These are phyloP conservation scores for Glaciozyma martinii DNA, from an alignment of 768 basidiomycete genomes.

Conservation along the genomic window DNA sequence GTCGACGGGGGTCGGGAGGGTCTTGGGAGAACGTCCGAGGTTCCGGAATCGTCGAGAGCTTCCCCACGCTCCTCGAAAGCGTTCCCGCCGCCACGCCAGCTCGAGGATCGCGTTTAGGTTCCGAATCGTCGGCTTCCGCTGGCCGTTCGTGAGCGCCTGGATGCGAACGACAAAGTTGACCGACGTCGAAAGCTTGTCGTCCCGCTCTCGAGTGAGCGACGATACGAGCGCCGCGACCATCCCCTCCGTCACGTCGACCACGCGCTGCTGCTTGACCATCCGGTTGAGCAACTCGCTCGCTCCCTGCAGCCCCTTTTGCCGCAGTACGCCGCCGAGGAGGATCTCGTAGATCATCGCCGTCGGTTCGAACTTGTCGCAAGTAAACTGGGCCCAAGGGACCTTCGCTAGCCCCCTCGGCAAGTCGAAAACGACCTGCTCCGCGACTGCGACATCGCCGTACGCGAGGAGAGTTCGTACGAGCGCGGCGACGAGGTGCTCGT, in stretches of 20 bases:
- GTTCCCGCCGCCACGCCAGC: conserved; percentile 22
- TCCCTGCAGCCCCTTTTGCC: conserved; percentile 9
- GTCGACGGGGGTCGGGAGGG: no score
- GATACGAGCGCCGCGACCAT: conserved; percentile 16
- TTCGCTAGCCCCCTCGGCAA: background rate
- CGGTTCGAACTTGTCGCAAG: background rate
- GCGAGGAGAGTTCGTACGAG: conserved; percentile 11
- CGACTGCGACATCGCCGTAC: conserved; percentile 4
- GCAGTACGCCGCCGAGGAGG: conserved; percentile 15
- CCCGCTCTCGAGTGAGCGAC: conserved; percentile 12
- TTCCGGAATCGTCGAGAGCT: background rate
- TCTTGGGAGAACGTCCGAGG: background rate
- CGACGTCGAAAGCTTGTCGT: background rate
- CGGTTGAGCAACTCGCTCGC: conserved; percentile 8
- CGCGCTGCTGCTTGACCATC: background rate
- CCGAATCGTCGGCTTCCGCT: conserved; percentile 2
- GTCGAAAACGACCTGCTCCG: conserved; percentile 15
- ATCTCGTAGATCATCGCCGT: conserved; percentile 9
- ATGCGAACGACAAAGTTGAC: conserved; percentile 10
- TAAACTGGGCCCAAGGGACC: background rate
- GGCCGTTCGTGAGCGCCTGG: conserved; percentile 2
- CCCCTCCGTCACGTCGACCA: conserved; percentile 13
- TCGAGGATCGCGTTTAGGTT: conserved; percentile 18
- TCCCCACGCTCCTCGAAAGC: background rate
- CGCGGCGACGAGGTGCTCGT: conserved; percentile 12